A percentile compares a stretch with the other conserved stretches of the same genome.
phyloP scores from a whole-genome alignment of 176 grass and related monocot species.

The Oryza meridionalis region DNA sequence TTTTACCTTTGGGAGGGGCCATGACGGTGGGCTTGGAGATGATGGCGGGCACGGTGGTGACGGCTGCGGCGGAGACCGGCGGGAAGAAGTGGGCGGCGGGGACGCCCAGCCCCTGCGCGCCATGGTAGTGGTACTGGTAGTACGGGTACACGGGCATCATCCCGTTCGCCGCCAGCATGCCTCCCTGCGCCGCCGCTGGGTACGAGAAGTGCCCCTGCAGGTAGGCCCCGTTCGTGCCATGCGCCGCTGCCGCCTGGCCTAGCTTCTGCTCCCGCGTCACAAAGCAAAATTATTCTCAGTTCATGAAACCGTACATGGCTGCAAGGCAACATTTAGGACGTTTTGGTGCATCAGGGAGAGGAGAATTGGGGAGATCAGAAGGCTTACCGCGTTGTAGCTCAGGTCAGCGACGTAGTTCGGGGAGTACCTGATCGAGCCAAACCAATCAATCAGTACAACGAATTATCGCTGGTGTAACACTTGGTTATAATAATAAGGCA shows the following conservation, averaged over 20 bases:
- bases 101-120: slow-evolving; percentile 82
- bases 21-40: slow-evolving; percentile 75
- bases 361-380: not conserved
- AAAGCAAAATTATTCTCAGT: no score
- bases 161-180: slow-evolving; percentile 61
- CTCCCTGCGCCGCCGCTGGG: slow-evolving; percentile 61
- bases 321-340: not conserved
- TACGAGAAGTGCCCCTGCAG: slow-evolving; percentile 82
- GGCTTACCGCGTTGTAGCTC: slow-evolving; percentile 80
- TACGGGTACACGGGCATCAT: slow-evolving; percentile 89
- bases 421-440: slow-evolving; percentile 59
- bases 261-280: slow-evolving; percentile 56
- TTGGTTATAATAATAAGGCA: slow-evolving; percentile 10
- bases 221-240: slow-evolving; percentile 60
- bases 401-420: slow-evolving; percentile 84
- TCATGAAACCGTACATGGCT: not conserved
- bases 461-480: not conserved
- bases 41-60: slow-evolving; percentile 59
- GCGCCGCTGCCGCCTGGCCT: slow-evolving; percentile 50
- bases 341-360: not conserved
- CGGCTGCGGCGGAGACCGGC: slow-evolving; percentile 41
- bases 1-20: slow-evolving; percentile 76
- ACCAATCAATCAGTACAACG: not conserved
- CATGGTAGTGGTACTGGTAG: slow-evolving; percentile 86
- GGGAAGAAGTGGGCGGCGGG: slow-evolving; percentile 86